Evolutionary conservation across 495 filamentous ascomycete genomes (phyloP), one percentile per base, ranked within the genome.

Genomic region (Penicillium canescens): DNA sequence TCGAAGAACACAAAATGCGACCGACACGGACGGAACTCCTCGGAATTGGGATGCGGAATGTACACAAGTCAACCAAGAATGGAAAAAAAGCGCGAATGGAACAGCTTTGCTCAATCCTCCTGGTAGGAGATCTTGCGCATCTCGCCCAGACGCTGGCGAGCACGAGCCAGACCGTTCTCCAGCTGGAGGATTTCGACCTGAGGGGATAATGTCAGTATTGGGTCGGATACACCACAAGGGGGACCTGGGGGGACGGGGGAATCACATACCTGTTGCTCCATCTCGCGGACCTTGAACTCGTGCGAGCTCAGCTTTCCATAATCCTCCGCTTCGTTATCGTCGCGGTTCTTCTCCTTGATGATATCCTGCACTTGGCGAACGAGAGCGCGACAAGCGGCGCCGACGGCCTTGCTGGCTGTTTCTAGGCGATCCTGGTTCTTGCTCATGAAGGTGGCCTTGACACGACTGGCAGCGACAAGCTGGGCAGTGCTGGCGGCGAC

Each of bases 101-200:
- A 43, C 39, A 3, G n/a, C 1, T 70, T 18, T 78, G 42, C 47
- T 61, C 69, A 80, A 2, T 96, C 89, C 65, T 96, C 91, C 59
- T 90, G 91, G 77, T 98, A 98, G 1, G 90, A 94, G 41, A 98
- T 90, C 85, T 98, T 98, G 72, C 94, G 85, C 95, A 98, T 97
- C 78, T 98, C 94, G 53, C 94, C 94, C 35, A 98, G 75, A 44
- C 92, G 78, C 64, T 87, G 83, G 58, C 94, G 80, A 16, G 94
- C 93, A 31, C 86, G 79, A n/a, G 84, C 74, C 24, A 98, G 80
- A 48, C 79, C 75, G 69, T 97, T 98, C 75, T 98, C 94, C 44
- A 98, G 82, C 75, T 98, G 90, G 36, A 97, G 80, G 43, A 98
- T 98, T 75, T 98, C 93, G 62, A 98, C 94, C 92, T 97, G 56